Evolutionary conservation across 495 filamentous ascomycete genomes (phyloP).

Genomic region (Aspergillus baeticus): DNA sequence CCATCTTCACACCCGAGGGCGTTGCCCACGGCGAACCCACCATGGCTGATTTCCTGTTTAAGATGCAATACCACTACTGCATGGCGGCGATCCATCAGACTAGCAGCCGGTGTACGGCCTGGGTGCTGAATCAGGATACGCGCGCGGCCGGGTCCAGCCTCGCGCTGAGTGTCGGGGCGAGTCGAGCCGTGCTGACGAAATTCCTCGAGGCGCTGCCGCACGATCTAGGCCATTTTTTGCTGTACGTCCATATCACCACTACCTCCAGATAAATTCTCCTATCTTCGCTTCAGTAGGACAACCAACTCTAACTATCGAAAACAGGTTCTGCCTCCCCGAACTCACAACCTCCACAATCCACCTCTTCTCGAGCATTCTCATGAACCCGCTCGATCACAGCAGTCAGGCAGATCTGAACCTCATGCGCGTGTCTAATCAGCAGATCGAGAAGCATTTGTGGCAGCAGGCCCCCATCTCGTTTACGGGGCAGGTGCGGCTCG

Average conservation of each 20-base stretch:
- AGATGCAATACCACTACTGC: slow-evolving; percentile 10
- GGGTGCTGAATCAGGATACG: slow-evolving; percentile 4
- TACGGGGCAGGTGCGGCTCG: neutral
- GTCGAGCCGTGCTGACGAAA: slow-evolving; percentile 1
- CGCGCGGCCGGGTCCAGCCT: slow-evolving; percentile 3
- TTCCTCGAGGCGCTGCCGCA: neutral
- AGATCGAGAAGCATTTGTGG: neutral
- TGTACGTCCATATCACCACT: neutral
- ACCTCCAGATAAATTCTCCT: neutral
- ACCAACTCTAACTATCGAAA: too few relatives aligned
- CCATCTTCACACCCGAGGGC: neutral
- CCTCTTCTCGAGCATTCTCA: slow-evolving; percentile 12
- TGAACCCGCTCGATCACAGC: neutral
- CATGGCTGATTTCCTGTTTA: neutral
- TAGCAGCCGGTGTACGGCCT: neutral
- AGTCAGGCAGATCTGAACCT: neutral
- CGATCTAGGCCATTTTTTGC: neutral
- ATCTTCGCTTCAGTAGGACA: too few relatives aligned
- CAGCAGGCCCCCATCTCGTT: neutral
- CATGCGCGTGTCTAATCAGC: neutral
- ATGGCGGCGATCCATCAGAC: slow-evolving; percentile 9
- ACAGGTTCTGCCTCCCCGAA: slow-evolving; percentile 3
- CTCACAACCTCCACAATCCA: neutral
- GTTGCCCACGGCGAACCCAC: neutral
- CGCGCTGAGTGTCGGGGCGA: neutral